phyloP scores from a whole-genome alignment of 306 rosid species.

The Gastrolobium villosum region DNA sequence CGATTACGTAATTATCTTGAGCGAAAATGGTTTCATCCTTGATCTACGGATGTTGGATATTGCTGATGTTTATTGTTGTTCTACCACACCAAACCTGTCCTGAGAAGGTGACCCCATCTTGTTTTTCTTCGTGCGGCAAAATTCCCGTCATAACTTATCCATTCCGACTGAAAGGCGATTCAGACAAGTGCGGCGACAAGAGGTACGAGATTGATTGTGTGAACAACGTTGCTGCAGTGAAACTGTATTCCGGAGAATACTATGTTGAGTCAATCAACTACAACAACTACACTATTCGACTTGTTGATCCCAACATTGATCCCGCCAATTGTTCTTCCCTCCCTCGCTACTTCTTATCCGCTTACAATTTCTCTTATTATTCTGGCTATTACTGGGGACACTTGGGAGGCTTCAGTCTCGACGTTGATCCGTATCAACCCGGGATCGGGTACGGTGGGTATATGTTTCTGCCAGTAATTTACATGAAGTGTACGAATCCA shows the following conservation, averaged over 20 bases:
- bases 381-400: no score
- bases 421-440: no score
- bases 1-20: no score
- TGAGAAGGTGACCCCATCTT: no score
- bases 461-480: no score
- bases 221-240: neutral
- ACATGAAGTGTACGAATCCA: neutral
- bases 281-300: neutral
- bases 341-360: neutral
- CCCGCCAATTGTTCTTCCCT: neutral
- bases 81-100: neutral
- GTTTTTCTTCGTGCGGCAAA: constrained; percentile 12
- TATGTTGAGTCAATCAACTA: constrained; percentile 41
- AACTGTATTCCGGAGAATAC: neutral
- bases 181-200: no score
- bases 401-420: no score
- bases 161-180: no score
- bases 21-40: no score
- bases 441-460: no score
- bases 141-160: constrained; percentile 1
- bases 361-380: neutral
- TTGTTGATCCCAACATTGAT: neutral
- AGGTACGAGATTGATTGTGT: no score
- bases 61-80: neutral
- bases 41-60: neutral